Conservation (phyloP, 768 basidiomycete genomes). For the Dentipellis fragilis region DNA sequence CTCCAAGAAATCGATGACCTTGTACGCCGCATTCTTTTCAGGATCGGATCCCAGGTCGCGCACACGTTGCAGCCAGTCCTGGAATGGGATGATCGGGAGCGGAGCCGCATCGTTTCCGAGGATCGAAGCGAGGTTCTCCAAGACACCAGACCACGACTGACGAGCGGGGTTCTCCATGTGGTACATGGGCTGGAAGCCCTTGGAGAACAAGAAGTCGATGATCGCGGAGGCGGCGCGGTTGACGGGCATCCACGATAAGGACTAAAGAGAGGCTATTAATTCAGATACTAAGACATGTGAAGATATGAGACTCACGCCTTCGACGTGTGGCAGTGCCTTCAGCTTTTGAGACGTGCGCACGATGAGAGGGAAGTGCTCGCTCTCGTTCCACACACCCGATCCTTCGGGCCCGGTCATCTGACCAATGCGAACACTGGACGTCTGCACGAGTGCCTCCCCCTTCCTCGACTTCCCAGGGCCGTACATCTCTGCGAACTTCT, state of each 20-base stretch:
- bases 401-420: conserved; percentile 29
- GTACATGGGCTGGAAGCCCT: conserved; percentile 22
- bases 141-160: conserved; percentile 24
- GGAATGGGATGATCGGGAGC: conserved; percentile 19
- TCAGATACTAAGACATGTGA: background rate
- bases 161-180: conserved; percentile 29
- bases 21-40: conserved; percentile 18
- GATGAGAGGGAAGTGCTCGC: conserved; percentile 27
- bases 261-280: conserved; percentile 12
- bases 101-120: conserved; percentile 9
- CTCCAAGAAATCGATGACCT: conserved; percentile 23
- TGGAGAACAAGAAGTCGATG: conserved; percentile 23
- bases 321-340: conserved; percentile 19
- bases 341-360: conserved; percentile 22
- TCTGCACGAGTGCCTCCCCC: conserved; percentile 11
- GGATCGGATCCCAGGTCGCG: conserved; percentile 20
- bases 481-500: conserved; percentile 20
- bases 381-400: conserved; percentile 28
- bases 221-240: conserved; percentile 23
- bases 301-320: conserved; percentile 19
- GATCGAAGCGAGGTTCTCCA: conserved; percentile 19
- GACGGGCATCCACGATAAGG: conserved; percentile 28
- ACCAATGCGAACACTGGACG: conserved; percentile 24
- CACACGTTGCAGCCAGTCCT: conserved; percentile 21
- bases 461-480: conserved; percentile 7